A percentile compares a stretch with the other conserved stretches of the same genome.
These are phyloP conservation scores for Mucor ambiguus DNA, from an alignment of 371 early-diverging fungal genomes.

Conservation along the genomic window DNA sequence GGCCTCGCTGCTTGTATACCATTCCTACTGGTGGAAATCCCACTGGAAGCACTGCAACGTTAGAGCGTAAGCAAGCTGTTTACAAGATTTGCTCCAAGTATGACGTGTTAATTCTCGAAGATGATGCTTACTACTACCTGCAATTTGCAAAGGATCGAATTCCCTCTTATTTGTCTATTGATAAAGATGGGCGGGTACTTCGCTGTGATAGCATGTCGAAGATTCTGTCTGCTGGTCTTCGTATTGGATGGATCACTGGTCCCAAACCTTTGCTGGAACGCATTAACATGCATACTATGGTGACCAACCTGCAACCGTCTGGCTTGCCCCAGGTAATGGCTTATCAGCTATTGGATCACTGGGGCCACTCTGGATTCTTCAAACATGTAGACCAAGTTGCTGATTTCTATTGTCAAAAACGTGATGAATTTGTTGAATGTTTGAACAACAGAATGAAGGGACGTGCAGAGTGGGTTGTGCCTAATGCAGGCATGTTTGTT, in stretches of 20 bases:
- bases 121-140: slow-evolving; percentile 82
- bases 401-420: slow-evolving; percentile 61
- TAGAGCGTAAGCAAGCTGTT: slow-evolving; percentile 64
- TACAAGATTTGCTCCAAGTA: slow-evolving; percentile 61
- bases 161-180: slow-evolving; percentile 77
- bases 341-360: slow-evolving; percentile 58
- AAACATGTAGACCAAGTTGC: slow-evolving; percentile 63
- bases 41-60: slow-evolving; percentile 63
- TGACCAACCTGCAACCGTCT: slow-evolving; percentile 77
- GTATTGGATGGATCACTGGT: slow-evolving; percentile 83
- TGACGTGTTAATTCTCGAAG: slow-evolving; percentile 73
- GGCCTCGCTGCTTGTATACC: slow-evolving; percentile 52
- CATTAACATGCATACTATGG: slow-evolving; percentile 75
- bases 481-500: slow-evolving; percentile 82
- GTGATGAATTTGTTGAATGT: slow-evolving; percentile 61
- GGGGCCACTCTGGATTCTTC: slow-evolving; percentile 71
- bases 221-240: slow-evolving; percentile 75
- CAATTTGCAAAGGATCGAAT: slow-evolving; percentile 44
- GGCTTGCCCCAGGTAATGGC: slow-evolving; percentile 72
- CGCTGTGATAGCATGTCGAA: slow-evolving; percentile 86
- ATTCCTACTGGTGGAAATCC: slow-evolving; percentile 80
- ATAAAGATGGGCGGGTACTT: slow-evolving; percentile 79
- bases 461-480: slow-evolving; percentile 68
- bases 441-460: slow-evolving; percentile 62
- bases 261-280: slow-evolving; percentile 66